Evolutionary conservation across 2,329 filamentous ascomycete genomes (phyloP).

Genomic region (Tolypocladium nubicola): DNA sequence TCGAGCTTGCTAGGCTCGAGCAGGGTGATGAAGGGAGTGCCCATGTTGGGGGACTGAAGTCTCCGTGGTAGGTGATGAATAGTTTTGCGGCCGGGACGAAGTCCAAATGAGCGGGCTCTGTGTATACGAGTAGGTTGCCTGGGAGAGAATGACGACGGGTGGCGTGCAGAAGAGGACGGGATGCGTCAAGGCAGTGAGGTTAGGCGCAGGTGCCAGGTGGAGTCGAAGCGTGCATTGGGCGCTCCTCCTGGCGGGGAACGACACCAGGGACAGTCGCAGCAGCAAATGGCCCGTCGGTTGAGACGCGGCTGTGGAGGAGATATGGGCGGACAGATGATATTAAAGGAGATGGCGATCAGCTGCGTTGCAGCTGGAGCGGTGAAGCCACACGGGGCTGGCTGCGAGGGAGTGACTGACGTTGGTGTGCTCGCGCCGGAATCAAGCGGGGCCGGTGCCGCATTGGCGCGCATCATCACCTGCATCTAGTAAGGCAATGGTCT

Average conservation of each 20-base stretch:
- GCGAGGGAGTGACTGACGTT: neutral
- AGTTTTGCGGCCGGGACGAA: neutral
- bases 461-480: neutral
- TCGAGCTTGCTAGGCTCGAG: constrained; percentile 39
- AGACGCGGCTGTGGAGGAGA: neutral
- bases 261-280: neutral
- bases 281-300: neutral
- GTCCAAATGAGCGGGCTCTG: neutral
- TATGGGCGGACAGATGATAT: neutral
- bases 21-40: constrained; percentile 37
- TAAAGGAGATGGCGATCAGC: neutral
- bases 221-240: neutral
- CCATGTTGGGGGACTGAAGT: constrained; percentile 21
- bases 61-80: neutral
- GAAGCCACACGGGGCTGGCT: neutral
- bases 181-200: neutral
- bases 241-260: neutral
- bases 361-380: neutral
- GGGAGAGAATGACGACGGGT: neutral
- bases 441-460: neutral
- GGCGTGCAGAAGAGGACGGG: neutral
- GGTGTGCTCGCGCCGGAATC: neutral
- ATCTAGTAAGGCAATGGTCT: neutral
- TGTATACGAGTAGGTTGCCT: neutral
- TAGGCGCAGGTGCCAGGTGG: neutral